Conservation (phyloP, 257 asterid genomes). For the Hygrophila difformis region DNA sequence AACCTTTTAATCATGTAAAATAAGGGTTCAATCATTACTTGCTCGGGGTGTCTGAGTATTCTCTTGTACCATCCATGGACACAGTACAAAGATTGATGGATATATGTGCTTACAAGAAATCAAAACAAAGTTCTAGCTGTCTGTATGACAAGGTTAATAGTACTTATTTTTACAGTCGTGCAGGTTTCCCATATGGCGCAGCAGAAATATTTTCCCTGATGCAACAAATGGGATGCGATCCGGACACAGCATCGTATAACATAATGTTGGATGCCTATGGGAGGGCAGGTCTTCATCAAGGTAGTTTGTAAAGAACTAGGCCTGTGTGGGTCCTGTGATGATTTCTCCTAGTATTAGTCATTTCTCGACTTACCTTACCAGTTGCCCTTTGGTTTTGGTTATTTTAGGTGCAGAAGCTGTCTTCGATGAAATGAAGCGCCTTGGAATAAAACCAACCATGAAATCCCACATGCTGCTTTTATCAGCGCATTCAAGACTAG, state of each 20-base stretch:
- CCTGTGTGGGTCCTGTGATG: no score
- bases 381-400: background rate
- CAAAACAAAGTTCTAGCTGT: no score
- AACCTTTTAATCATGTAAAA: background rate
- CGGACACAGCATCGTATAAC: constrained; percentile 77
- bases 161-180: constrained; percentile 44
- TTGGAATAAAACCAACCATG: constrained; percentile 67
- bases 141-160: background rate
- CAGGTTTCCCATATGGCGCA: constrained; percentile 75
- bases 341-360: no score
- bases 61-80: no score
- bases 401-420: constrained; percentile 58
- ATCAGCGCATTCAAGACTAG: constrained; percentile 57
- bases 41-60: no score
- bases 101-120: no score
- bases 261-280: constrained; percentile 89
- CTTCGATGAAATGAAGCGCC: constrained; percentile 68
- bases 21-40: no score
- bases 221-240: constrained; percentile 83
- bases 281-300: constrained; percentile 71
- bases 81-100: no score
- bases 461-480: constrained; percentile 79
- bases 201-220: constrained; percentile 81
- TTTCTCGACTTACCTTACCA: background rate
- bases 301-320: no score